A percentile compares a stretch with the other conserved stretches of the same genome.
These are phyloP conservation scores for Lichina pygmaea DNA, from an alignment of 495 filamentous ascomycete genomes.

Conservation along the genomic window DNA sequence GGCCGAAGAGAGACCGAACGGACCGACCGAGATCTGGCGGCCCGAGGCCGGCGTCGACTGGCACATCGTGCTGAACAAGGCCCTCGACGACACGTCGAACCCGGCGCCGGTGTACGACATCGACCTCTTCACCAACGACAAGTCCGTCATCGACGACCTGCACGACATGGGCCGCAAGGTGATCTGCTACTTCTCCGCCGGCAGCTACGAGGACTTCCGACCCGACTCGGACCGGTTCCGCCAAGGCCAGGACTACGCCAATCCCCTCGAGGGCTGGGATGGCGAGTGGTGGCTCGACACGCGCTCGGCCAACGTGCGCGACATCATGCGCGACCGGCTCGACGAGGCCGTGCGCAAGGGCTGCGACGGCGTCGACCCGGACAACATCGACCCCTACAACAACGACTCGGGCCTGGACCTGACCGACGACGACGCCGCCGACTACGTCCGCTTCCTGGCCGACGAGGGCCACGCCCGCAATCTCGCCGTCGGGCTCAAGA, in stretches of 20 bases:
- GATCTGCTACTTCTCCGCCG: conserved; percentile 53
- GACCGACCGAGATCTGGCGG: conserved; percentile 15
- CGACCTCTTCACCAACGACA: conserved; percentile 28
- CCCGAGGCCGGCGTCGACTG: conserved; percentile 22
- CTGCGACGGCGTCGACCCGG: conserved; percentile 2
- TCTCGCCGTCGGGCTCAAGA: conserved; percentile 1
- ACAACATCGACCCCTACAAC: conserved; percentile 1
- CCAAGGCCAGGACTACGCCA: conserved; percentile 19
- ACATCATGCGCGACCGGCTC: conserved; percentile 17
- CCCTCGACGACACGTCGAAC: conserved; percentile 17
- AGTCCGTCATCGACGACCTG: conserved; percentile 18
- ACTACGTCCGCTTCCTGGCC: neutral
- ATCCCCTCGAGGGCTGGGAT: conserved; percentile 29
- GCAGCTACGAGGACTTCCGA: conserved; percentile 32
- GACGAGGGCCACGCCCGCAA: neutral
- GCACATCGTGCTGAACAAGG: conserved; percentile 24
- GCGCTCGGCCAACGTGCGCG: conserved; percentile 24
- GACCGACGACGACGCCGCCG: neutral
- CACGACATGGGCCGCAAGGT: conserved; percentile 24
- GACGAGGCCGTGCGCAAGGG: neutral
- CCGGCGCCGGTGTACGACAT: conserved; percentile 26
- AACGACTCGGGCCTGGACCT: neutral
- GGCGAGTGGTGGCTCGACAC: conserved; percentile 41
- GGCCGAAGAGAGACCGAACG: conserved; percentile 6
- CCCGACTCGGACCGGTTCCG: conserved; percentile 26